These are phyloP conservation scores for Xylaria multiplex DNA, from an alignment of 2,329 filamentous ascomycete species.

Conservation along the genomic window DNA sequence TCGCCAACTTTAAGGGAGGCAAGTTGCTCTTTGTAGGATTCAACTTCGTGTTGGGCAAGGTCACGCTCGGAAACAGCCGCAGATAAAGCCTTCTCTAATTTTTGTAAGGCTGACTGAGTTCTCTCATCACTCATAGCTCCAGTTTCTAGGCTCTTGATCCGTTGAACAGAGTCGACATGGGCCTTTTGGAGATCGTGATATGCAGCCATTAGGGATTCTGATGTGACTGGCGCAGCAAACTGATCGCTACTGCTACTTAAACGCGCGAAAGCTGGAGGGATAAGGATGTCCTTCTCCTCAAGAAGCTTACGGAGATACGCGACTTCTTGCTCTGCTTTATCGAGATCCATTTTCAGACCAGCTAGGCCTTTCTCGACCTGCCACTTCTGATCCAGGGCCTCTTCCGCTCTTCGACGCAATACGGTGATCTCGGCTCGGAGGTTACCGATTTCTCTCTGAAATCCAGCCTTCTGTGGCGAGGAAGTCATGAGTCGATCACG, in stretches of 20 bases:
- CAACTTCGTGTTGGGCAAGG: conserved; percentile 72
- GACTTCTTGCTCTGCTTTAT: conserved; percentile 94
- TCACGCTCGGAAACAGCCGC: conserved; percentile 78
- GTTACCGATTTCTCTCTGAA: conserved; percentile 82
- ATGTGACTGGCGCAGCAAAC: conserved; percentile 65
- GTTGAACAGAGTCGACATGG: conserved; percentile 72
- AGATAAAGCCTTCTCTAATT: conserved; percentile 74
- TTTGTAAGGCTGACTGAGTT: conserved; percentile 69
- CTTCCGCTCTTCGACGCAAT: conserved; percentile 86
- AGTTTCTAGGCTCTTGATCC: conserved; percentile 71
- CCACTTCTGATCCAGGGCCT: conserved; percentile 95
- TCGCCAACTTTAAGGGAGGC: conserved; percentile 67
- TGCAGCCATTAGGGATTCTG: conserved; percentile 76
- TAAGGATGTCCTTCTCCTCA: conserved; percentile 82
- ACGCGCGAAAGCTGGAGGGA: conserved; percentile 68
- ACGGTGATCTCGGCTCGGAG: conserved; percentile 86
- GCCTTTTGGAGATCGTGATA: conserved; percentile 80
- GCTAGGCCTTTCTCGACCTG: conserved; percentile 90
- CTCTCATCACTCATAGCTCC: conserved; percentile 64
- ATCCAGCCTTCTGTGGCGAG: conserved; percentile 79
- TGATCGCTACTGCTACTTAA: conserved; percentile 54
- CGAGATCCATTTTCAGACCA: conserved; percentile 94
- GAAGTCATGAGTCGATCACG: conserved; percentile 76
- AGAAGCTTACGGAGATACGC: conserved; percentile 81
- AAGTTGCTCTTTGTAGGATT: conserved; percentile 70